These are phyloP conservation scores for Verticillium alfalfae DNA, from an alignment of 2,329 filamentous ascomycete genomes.

Conservation along the genomic window DNA sequence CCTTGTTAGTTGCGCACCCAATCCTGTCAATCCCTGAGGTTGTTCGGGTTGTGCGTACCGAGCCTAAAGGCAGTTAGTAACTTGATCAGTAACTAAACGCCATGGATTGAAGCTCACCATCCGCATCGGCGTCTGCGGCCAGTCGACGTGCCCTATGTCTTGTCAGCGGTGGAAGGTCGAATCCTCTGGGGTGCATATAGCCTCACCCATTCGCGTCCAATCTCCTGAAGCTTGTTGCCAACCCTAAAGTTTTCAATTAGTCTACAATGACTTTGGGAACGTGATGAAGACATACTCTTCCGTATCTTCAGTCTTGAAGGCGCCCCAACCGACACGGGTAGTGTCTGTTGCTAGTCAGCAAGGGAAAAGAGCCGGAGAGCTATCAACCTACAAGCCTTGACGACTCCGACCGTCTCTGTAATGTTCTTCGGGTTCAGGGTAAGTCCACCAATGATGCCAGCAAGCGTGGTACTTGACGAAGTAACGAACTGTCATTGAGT, in stretches of 20 bases:
- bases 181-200: constrained; percentile 8
- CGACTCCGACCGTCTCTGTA: constrained; percentile 56
- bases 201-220: constrained; percentile 35
- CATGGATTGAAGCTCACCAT: constrained; percentile 28
- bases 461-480: constrained; percentile 46
- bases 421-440: constrained; percentile 56
- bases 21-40: constrained; percentile 3
- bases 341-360: constrained; percentile 24
- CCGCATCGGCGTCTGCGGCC: constrained; percentile 55
- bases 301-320: constrained; percentile 59
- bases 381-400: constrained; percentile 52
- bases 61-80: constrained; percentile 18
- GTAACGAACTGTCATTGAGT: constrained; percentile 35
- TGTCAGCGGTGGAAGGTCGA: constrained; percentile 14
- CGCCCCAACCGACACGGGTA: constrained; percentile 55
- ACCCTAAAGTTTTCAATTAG: constrained; percentile 18
- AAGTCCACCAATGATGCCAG: constrained; percentile 27
- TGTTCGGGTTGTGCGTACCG: constrained; percentile 15
- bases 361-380: constrained; percentile 11
- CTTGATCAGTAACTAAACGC: constrained; percentile 11
- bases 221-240: constrained; percentile 40
- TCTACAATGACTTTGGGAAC: constrained; percentile 11
- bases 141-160: constrained; percentile 36
- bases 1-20: constrained; percentile 13
- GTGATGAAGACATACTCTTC: constrained; percentile 24